Evolutionary conservation across 208 protist species (phyloP).

Genomic region (Trypanosoma boissoni): DNA sequence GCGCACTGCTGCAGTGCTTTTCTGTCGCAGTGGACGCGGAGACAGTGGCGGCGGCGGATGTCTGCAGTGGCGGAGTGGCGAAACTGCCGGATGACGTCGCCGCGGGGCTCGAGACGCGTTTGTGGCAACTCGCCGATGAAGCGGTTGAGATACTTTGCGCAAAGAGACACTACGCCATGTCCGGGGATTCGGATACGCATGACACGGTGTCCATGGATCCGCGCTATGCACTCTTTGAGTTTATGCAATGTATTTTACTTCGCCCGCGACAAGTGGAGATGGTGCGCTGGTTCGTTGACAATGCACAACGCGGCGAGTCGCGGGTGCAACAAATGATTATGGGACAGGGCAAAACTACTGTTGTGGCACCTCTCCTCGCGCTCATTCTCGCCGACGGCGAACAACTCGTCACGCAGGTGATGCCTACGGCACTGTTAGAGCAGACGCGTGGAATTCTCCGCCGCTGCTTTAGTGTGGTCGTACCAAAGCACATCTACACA

Average conservation of each 20-base stretch:
- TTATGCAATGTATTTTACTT: constrained; percentile 92
- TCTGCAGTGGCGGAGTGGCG: neutral
- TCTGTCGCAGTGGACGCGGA: constrained; percentile 44
- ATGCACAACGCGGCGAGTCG: constrained; percentile 53
- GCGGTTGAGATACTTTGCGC: constrained; percentile 56
- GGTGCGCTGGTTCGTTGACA: constrained; percentile 83
- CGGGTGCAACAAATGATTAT: constrained; percentile 96
- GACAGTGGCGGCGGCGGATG: constrained; percentile 5
- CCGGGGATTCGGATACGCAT: neutral
- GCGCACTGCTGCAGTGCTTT: constrained; percentile 42
- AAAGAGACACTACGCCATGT: constrained; percentile 68
- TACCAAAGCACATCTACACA: constrained; percentile 91
- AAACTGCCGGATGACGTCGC: constrained; percentile 27
- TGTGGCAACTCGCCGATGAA: constrained; percentile 39
- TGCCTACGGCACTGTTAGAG: constrained; percentile 92
- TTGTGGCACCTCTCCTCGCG: constrained; percentile 91
- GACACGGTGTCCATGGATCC: constrained; percentile 60
- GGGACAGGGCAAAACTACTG: constrained; percentile 95
- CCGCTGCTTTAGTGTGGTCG: constrained; percentile 87
- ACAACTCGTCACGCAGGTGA: constrained; percentile 90
- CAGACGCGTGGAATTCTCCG: constrained; percentile 89
- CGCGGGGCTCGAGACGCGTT: constrained; percentile 26
- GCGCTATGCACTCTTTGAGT: constrained; percentile 92
- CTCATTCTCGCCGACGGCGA: constrained; percentile 93
- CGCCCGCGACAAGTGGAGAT: constrained; percentile 93